A percentile compares a stretch with the other conserved stretches of the same genome.
Conservation (phyloP, 305 asterid species). For the Fraxinus albicans region DNA sequence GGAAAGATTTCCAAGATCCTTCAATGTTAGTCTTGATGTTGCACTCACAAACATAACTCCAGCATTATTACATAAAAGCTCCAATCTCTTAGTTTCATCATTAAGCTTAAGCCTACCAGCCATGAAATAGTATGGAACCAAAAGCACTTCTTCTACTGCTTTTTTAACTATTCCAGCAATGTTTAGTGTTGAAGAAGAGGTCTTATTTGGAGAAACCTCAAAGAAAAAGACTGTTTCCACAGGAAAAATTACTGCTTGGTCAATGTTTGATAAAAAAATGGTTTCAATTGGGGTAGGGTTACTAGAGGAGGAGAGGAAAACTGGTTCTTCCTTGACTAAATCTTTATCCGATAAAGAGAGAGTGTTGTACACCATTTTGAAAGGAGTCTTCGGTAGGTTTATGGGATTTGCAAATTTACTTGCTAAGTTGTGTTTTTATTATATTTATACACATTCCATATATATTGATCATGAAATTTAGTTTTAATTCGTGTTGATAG, state of each 20-base stretch:
- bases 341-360: conserved; percentile 22
- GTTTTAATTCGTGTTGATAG: background rate
- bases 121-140: conserved; percentile 46
- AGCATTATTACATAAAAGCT: conserved; percentile 44
- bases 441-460: background rate
- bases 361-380: conserved; percentile 12
- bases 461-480: background rate
- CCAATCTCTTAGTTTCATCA: conserved; percentile 32
- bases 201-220: conserved; percentile 24
- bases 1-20: conserved; percentile 40
- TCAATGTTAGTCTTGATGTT: conserved; percentile 17
- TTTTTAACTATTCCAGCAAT: conserved; percentile 26
- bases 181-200: conserved; percentile 10
- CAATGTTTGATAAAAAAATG: conserved; percentile 44
- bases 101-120: conserved; percentile 47
- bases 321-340: conserved; percentile 29
- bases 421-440: background rate
- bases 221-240: conserved; percentile 43
- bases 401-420: background rate
- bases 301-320: conserved; percentile 25
- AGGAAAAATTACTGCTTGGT: conserved; percentile 38
- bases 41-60: conserved; percentile 45
- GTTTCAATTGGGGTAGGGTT: conserved; percentile 29
- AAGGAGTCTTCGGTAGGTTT: background rate
- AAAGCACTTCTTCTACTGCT: conserved; percentile 35